phyloP scores from a whole-genome alignment of 768 basidiomycete genomes.

The Suillus luteus region DNA sequence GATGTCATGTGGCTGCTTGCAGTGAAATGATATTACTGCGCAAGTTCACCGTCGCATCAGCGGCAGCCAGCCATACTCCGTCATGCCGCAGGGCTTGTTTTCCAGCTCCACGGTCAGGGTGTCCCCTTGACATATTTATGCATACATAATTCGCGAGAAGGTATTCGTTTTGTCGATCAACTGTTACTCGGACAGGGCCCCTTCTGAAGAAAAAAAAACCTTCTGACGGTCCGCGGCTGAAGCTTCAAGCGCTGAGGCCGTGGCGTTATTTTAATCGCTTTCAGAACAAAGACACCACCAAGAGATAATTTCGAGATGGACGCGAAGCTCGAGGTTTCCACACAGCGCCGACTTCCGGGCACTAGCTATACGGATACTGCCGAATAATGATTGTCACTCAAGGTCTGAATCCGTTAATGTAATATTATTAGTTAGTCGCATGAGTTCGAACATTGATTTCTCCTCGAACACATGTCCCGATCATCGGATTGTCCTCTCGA shows the following conservation, averaged over 20 bases:
- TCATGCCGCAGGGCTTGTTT: neutral
- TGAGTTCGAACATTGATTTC: neutral
- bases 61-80: neutral
- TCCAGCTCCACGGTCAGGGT: constrained; percentile 8
- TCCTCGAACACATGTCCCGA: constrained; percentile 9
- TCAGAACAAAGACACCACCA: neutral
- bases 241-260: neutral
- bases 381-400: constrained; percentile 7
- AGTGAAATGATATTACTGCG: neutral
- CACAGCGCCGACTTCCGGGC: neutral
- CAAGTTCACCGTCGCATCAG: neutral
- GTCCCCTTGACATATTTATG: neutral
- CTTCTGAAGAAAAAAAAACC: neutral
- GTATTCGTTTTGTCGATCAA: neutral
- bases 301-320: neutral
- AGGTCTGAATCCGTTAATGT: neutral
- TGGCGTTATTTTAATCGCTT: neutral
- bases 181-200: neutral
- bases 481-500: neutral
- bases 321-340: neutral
- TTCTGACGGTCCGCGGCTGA: constrained; percentile 9
- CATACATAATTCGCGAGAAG: neutral
- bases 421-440: neutral
- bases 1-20: neutral
- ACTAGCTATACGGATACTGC: neutral